Base-by-base conservation (phyloP, 176 grass and related monocot genomes). In the Poa annua region DNA sequence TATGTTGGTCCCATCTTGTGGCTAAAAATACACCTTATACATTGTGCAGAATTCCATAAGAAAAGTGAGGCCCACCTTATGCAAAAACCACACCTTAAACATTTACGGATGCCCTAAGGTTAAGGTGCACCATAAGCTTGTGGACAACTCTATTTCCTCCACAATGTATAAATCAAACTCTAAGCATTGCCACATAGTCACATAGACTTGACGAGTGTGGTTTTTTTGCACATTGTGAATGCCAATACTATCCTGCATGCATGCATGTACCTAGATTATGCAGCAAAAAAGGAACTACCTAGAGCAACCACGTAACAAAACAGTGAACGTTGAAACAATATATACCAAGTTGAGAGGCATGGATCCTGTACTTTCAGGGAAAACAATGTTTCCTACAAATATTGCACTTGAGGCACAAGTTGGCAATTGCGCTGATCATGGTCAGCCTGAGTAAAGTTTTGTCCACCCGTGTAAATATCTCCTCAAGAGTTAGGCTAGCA, bases 381-480 rank as follows among this genome's bases (percentile, higher is more conserved):
- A 78, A 74, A 66, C 6, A 57, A 75, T 80, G 32, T 59, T 25
- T 25, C 35, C 67, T 88, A n/a, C 29, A 11, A 26, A 33, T 65
- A 47, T 66, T 84, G 67, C 66, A 65, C 75, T 88, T 39, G 36
- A 73, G 48, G 36, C 69, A 70, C 70, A 32, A 61, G 29, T 69
- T 85, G 61, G 65, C 85, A 77, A 56, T 52, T 21, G 13, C 33
- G 16, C 69, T 69, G 75, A 81, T 89, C 60, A 85, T 80, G 39
- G 16, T 60, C 13, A 20, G 14, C 19, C 15, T 15, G 86, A 80
- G 76, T 42, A 32, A 74, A 66, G 75, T 75, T 74, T 67, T 36
- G 57, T 61, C 70, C 76, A 85, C 82, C 45, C 60, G 51, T 13
- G 77, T 84, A 66, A 70, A 81, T 80, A 85, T 85, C 69, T 84